Evolutionary conservation across 1,284 basidiomycete species (phyloP).

Genomic region (Ceratobasidium sp.): DNA sequence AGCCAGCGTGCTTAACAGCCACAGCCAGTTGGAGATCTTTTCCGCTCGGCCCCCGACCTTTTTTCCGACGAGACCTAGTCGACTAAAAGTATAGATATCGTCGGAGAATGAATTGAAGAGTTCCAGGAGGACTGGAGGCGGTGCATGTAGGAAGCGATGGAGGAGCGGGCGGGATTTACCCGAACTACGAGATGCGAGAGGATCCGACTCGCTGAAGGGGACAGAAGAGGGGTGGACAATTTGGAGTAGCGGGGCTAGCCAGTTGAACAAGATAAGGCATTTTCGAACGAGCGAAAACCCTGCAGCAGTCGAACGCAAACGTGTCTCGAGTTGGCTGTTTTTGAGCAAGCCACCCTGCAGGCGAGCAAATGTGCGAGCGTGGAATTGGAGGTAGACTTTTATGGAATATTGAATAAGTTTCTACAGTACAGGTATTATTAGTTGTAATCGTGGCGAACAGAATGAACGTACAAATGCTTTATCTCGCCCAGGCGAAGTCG

Average conservation of each 20-base stretch:
- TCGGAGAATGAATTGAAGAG: slow-evolving; percentile 79
- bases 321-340: slow-evolving; percentile 67
- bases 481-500: slow-evolving; percentile 80
- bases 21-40: slow-evolving; percentile 84
- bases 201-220: slow-evolving; percentile 40
- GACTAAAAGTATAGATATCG: slow-evolving; percentile 79
- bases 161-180: slow-evolving; percentile 63
- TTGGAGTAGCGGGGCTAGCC: slow-evolving; percentile 74
- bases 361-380: slow-evolving; percentile 60
- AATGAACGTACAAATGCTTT: slow-evolving; percentile 77
- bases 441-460: slow-evolving; percentile 24
- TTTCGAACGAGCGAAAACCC: slow-evolving; percentile 81
- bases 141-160: slow-evolving; percentile 78
- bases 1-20: slow-evolving; percentile 81
- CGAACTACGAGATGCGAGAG: slow-evolving; percentile 28
- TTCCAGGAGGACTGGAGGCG: slow-evolving; percentile 85
- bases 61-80: slow-evolving; percentile 73
- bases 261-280: slow-evolving; percentile 83
- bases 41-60: slow-evolving; percentile 74
- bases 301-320: slow-evolving; percentile 71
- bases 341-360: slow-evolving; percentile 60
- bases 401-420: slow-evolving; percentile 87
- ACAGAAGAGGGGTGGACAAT: slow-evolving; percentile 46
- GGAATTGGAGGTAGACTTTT: slow-evolving; percentile 78
- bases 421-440: slow-evolving; percentile 57